Conservation (phyloP, 2,329 filamentous ascomycete genomes). For the Scopulariopsis brevicaulis region DNA sequence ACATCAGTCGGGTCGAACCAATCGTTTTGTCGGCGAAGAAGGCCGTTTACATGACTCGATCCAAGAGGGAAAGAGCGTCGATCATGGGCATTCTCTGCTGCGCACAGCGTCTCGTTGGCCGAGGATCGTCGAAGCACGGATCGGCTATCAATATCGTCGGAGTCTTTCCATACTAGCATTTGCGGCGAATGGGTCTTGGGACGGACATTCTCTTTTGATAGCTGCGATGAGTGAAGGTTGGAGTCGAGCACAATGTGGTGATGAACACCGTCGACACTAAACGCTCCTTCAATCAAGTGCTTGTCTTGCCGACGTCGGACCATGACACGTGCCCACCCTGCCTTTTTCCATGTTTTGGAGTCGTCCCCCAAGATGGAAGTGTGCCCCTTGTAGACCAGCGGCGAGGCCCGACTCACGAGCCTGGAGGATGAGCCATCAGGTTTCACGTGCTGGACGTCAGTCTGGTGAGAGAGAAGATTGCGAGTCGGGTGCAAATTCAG, state of each 20-base stretch:
- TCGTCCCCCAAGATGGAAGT: slow-evolving; percentile 56
- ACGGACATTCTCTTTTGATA: slow-evolving; percentile 55
- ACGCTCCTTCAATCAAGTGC: slow-evolving; percentile 84
- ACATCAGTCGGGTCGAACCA: slow-evolving; percentile 62
- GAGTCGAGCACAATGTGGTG: slow-evolving; percentile 72
- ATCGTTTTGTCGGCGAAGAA: slow-evolving; percentile 69
- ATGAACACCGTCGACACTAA: slow-evolving; percentile 67
- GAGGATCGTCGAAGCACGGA: slow-evolving; percentile 65
- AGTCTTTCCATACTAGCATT: slow-evolving; percentile 89
- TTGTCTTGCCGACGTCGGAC: slow-evolving; percentile 63
- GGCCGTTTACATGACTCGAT: not conserved
- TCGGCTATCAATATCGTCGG: slow-evolving; percentile 61
- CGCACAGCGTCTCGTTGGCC: slow-evolving; percentile 55
- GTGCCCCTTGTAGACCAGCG: slow-evolving; percentile 65
- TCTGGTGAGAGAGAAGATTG: not conserved
- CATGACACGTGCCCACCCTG: slow-evolving; percentile 78
- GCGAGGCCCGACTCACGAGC: not conserved
- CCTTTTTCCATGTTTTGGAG: slow-evolving; percentile 59
- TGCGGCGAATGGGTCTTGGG: slow-evolving; percentile 46
- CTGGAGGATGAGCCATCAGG: not conserved
- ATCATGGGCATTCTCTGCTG: slow-evolving; percentile 28
- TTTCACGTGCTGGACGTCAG: not conserved
- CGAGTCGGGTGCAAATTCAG: not conserved
- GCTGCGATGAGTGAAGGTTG: slow-evolving; percentile 62
- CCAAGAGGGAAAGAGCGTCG: slow-evolving; percentile 51